Evolutionary conservation across 2,329 filamentous ascomycete genomes (phyloP).

Genomic region (Colletotrichum falcatum): DNA sequence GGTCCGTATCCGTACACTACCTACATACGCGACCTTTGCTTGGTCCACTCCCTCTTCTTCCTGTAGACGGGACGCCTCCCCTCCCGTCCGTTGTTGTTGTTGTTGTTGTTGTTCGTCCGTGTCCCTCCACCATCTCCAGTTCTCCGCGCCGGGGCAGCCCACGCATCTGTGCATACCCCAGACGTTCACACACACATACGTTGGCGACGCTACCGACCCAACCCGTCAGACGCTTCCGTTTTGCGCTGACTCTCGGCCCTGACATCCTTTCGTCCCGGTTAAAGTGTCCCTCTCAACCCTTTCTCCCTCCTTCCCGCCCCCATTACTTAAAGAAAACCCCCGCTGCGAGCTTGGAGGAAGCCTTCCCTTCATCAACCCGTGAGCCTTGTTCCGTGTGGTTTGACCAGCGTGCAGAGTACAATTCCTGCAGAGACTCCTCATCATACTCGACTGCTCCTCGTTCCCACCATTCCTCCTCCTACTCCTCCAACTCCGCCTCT

Average conservation of each 20-base stretch:
- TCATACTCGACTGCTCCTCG: not conserved
- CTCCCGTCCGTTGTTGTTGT: not conserved
- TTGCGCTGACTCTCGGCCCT: slow-evolving; percentile 34
- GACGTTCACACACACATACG: slow-evolving; percentile 17
- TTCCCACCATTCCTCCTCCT: too few species aligned
- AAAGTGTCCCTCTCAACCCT: slow-evolving; percentile 17
- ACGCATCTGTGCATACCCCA: slow-evolving; percentile 39
- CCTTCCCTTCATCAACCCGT: slow-evolving; percentile 14
- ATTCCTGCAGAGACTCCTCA: slow-evolving; percentile 17
- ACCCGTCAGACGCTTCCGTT: slow-evolving; percentile 31
- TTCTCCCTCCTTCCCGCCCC: not conserved
- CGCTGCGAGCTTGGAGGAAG: not conserved
- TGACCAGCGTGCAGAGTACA: slow-evolving; percentile 7
- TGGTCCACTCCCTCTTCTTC: slow-evolving; percentile 37
- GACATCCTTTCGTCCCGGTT: slow-evolving; percentile 29
- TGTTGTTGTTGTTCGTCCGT: not conserved
- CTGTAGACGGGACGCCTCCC: slow-evolving; percentile 26
- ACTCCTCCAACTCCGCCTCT: slow-evolving; percentile 3
- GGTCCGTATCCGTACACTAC: not conserved
- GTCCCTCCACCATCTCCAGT: slow-evolving; percentile 32
- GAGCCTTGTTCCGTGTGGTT: slow-evolving; percentile 30
- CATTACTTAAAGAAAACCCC: slow-evolving; percentile 35
- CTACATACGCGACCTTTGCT: slow-evolving; percentile 15
- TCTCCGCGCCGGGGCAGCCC: slow-evolving; percentile 30
- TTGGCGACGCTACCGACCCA: slow-evolving; percentile 20